Base-by-base conservation (phyloP, 2,329 filamentous ascomycete genomes). In the Trichoderma sp. region DNA sequence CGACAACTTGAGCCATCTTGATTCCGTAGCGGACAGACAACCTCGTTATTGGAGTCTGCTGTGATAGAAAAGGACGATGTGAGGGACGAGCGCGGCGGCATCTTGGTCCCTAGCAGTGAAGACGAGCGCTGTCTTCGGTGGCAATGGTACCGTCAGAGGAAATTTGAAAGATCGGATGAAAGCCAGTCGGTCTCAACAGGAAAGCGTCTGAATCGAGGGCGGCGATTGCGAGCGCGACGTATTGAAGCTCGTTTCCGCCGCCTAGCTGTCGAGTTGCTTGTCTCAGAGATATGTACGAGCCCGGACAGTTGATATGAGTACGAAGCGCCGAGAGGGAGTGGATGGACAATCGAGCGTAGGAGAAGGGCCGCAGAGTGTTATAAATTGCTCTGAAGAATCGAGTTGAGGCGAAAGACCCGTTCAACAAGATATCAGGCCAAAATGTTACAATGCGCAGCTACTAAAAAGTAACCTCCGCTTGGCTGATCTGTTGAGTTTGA, bases 1-100 rank as follows among this genome's bases (percentile, higher is more conserved):
- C 94, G 90, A 83, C 95, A 99, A 81, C 90, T 92, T 71, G 93
- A 97, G 77, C 92, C 92, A 87, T 99, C 95, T 76, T 97, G 93
- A 77, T 97, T 97, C 75, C 88, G 89, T 78, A 99, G 83, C 71
- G 95, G 95, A 80, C 95, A 99, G 75, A 97, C 91, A 76, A 99
- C 95, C 81, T 98, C 94, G 78, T 96, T 96, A 79, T 91, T 94
- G 78, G 90, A 86, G 83, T 97, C 92, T 73, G 34, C 34, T 39
- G 91, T 91, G 74, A 96, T 91, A 71, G 92, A 93, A 79, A 97
- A 97, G 70, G 92, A 95, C 75, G 91, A 92, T 69, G 91, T 95
- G 75, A 96, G 84, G 71, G 91, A 89, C 73, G 90, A 87, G 85
- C 92, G 88, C 75, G 92, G 92, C 81, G 93, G 93, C 93, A 97